Evolutionary conservation across 2,329 filamentous ascomycete species (phyloP).

Genomic region (Neofusicoccum sp.): DNA sequence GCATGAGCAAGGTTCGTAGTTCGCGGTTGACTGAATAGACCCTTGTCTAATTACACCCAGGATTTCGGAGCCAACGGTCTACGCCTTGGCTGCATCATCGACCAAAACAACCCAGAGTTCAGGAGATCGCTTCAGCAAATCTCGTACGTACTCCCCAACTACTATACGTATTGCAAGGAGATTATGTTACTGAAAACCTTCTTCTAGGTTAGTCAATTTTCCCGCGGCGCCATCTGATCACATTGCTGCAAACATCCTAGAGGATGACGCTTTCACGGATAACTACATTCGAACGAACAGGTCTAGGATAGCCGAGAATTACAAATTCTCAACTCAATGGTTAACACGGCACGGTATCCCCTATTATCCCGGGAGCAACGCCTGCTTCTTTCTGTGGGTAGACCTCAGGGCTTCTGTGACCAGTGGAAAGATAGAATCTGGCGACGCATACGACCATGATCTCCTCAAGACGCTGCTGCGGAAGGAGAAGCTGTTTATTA

Average conservation of each 20-base stretch:
- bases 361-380: constrained; percentile 43
- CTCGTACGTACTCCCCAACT: background rate
- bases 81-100: constrained; percentile 33
- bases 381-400: constrained; percentile 52
- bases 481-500: constrained; percentile 41
- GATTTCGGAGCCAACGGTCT: constrained; percentile 40
- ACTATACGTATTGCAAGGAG: no score
- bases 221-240: constrained; percentile 27
- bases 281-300: constrained; percentile 26
- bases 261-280: constrained; percentile 30
- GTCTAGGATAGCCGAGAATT: constrained; percentile 26
- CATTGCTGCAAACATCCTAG: constrained; percentile 38
- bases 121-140: background rate
- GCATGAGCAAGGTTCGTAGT: constrained; percentile 29
- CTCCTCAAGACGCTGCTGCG: constrained; percentile 42
- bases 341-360: constrained; percentile 37
- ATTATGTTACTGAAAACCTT: constrained; percentile 24
- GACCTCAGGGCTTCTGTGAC: constrained; percentile 32
- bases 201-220: constrained; percentile 35
- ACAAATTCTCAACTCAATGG: constrained; percentile 24
- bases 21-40: background rate
- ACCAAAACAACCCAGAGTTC: constrained; percentile 25
- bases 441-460: constrained; percentile 26
- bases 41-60: background rate
- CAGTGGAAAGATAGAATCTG: background rate